Evolutionary conservation across 306 rosid genomes (phyloP).

Genomic region (Phaseolus lunatus): DNA sequence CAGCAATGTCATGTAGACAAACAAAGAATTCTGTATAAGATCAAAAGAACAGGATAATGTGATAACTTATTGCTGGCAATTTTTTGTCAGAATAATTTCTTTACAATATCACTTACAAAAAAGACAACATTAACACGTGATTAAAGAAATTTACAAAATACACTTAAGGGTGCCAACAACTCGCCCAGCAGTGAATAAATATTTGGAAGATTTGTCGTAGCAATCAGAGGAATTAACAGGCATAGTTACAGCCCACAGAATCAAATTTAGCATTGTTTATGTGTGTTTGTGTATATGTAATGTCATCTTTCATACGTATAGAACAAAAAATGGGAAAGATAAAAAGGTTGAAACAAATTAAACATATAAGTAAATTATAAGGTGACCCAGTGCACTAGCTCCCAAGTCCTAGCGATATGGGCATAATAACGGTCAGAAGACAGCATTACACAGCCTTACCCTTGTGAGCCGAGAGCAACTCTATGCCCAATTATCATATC

Average conservation of each 20-base stretch:
- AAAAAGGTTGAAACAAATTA: not conserved
- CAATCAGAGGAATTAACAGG: constrained; percentile 9
- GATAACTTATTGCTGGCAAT: constrained; percentile 1
- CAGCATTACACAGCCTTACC: not conserved
- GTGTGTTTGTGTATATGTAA: constrained; percentile 1
- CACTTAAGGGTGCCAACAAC: not conserved
- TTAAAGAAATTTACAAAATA: constrained; percentile 25
- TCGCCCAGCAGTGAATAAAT: not conserved
- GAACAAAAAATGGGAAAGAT: not conserved
- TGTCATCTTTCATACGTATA: not conserved
- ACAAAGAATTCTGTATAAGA: constrained; percentile 4
- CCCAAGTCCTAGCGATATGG: constrained; percentile 26
- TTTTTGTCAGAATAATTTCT: constrained; percentile 18
- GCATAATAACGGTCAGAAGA: not conserved
- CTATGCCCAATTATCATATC: constrained; percentile 4
- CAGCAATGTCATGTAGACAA: not conserved
- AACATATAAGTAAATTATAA: not conserved
- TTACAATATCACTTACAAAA: constrained; percentile 2
- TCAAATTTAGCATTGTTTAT: constrained; percentile 1
- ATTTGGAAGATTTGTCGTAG: not conserved
- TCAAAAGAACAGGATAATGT: constrained; percentile 18
- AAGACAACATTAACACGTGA: not conserved
- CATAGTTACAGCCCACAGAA: not conserved
- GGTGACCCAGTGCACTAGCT: constrained; percentile 4
- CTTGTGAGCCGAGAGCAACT: not conserved